Evolutionary conservation across 305 asterid genomes (phyloP), one percentile per base, ranked within the genome.

Genomic region (Fraxinus paxiana): DNA sequence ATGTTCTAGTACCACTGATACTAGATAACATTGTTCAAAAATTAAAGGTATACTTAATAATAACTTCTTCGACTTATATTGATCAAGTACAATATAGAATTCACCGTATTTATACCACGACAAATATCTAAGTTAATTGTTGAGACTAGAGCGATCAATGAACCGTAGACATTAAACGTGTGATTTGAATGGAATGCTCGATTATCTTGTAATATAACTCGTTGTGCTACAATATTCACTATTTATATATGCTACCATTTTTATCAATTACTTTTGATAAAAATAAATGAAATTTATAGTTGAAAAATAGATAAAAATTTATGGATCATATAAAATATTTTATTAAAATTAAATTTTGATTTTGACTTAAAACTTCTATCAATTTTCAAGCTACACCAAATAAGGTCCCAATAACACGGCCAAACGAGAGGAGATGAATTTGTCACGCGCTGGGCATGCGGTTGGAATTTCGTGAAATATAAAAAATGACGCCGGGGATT

Each of bases 401-500:
- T n/a, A 51, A 51, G 22, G 63, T 51, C 22, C 63, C 63, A 51
- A n/a, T 1, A n/a, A 15, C 8, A 13, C 6, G 63, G 63, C 24
- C 9, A n/a, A 1, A 18, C 12, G 13, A 20, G 5, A 20, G 69
- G 69, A 56, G 13, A 56, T 56, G 67, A 18, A 35, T 73, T 0
- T 1, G 2, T 24, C 61, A 79, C 86, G 86, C 83, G 71, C 46
- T 35, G 13, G 28, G 31, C 33, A 2, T 51, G 83, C 75, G 79
- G 7, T 28, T 79, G 82, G 69, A 41, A 67, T 0, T 56, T 6
- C 18, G 15, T 20, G 61, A 17, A 7, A 51, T 79, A 30, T 2
- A 24, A 81, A 77, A 85, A 86, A 78, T 78, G 87, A 71, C 87
- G 90, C 88, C 91, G 92, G 5, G 85, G 90, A 89, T 87, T 82